Base-by-base conservation (phyloP, 2,329 filamentous ascomycete species). In the Mariannaea elegans region DNA sequence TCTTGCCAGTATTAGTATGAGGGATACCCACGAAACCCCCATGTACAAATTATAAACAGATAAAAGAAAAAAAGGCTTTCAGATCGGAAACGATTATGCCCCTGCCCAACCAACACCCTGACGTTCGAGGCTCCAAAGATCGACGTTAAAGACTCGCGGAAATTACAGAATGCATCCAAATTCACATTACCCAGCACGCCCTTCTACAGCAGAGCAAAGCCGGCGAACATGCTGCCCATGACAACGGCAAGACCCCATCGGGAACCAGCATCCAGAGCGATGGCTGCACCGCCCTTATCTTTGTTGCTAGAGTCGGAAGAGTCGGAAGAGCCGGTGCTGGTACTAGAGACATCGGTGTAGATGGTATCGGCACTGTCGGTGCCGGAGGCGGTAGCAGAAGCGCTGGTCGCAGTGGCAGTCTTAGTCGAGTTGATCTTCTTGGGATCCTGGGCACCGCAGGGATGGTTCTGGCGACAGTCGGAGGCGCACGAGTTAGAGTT, bases 391-490 rank as follows among this genome's bases (percentile, higher is more conserved):
- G 68, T 75, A 52, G 75, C 73, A 21, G 80, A 77, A 7, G 81
- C 72, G 9, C 78, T 76, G 14, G 81, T 76, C 16, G 31, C 61
- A 8, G 60, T 47, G 34, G 65, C 65, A 12, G 80, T 77, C 7
- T 81, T 76, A 7, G 84, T 85, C 5, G 74, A 68, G 76, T 92
- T 93, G 74, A 80, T 76, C 56, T 80, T 81, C 39, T 76, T 84
- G 13, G 91, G 91, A 72, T 84, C 79, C 68, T 81, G 81, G 34
- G 91, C 91, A 73, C 91, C 91, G 75, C 91, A 94, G 3, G 88
- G 90, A 77, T 93, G 80, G 63, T 93, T 78, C 68, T 85, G 70
- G 55, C 84, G 82, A 80, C 91, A 94, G 55, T 76, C 68, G 59
- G 78, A 76, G n/a, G 83, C 75, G 73, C 91, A 93, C 67, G 82